Evolutionary conservation across 2,329 filamentous ascomycete genomes (phyloP), one percentile per base, ranked within the genome.

Genomic region (Arthroderma sp.): DNA sequence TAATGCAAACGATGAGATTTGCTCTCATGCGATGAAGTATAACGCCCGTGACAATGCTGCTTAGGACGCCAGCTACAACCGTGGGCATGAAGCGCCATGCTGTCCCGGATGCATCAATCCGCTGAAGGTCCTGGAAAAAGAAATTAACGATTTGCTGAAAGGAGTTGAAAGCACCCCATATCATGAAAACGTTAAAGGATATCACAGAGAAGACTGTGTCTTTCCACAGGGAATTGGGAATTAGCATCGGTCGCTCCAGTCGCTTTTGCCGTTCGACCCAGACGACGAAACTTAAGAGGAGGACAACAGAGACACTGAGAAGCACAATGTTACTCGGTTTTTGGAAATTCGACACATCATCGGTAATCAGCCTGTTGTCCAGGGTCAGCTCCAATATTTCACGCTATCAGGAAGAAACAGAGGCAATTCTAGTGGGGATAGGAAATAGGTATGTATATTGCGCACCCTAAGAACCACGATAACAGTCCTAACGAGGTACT

Each of bases 221-320:
- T n/a, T 60, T 66, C 78, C 78, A 81, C 0, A 81, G 58, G 0
- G 68, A 70, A 54, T 81, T 80, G 0, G 78, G 77, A 22, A 81
- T 79, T 5, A 81, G 55, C 0, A 75, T 75, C 6, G 75, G 70
- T 2, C 62, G 63, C 6, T 64, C 62, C 0, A 56, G 53, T 6
- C 58, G 60, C 40, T 72, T 69, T 40, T 71, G 73, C 3, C 63
- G 61, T 7, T 65, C 63, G 38, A 76, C 67, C 77, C 77, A 81
- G 6, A 61, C 54, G 37, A 72, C 58, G 53, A 81, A 81, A 0
- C 58, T 52, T 0, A 69, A 68, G 2, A 77, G 29, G 4, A 46
- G 28, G 22, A 38, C 38, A 6, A 29, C 27, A 6, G 44, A 34
- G 8, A 46, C 15, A 7, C 41, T 33, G 27, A 46, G 37, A 22